These are phyloP conservation scores for Corymbia calophylla DNA, from an alignment of 441 rosid genomes.

Conservation along the genomic window DNA sequence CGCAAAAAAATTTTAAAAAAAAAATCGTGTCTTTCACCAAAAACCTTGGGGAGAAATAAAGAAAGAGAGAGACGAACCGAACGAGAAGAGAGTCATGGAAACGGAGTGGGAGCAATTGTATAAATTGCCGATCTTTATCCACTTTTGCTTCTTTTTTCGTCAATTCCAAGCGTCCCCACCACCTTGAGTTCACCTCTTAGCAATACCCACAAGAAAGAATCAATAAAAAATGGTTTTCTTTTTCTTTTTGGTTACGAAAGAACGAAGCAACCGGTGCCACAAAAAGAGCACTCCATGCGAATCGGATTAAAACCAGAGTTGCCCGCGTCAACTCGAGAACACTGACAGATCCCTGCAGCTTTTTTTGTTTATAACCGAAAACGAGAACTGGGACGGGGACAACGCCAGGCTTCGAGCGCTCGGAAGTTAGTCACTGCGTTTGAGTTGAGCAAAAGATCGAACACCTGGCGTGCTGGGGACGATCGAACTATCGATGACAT, in stretches of 20 bases:
- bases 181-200: background rate
- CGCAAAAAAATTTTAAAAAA: background rate
- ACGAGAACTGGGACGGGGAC: background rate
- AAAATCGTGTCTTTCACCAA: background rate
- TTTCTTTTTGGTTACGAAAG: background rate
- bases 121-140: constrained; percentile 18
- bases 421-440: background rate
- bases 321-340: background rate
- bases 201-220: background rate
- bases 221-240: background rate
- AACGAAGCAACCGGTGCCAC: background rate
- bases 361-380: background rate
- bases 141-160: background rate
- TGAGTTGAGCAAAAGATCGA: background rate
- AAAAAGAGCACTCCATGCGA: background rate
- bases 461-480: background rate
- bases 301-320: background rate
- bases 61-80: constrained; percentile 18
- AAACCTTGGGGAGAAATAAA: background rate
- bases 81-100: constrained; percentile 12
- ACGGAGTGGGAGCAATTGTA: constrained; percentile 2
- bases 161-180: background rate
- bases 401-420: background rate
- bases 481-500: background rate
- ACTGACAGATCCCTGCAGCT: background rate